Evolutionary conservation across 2,329 filamentous ascomycete species (phyloP).

Genomic region (Fusarium avenaceum): DNA sequence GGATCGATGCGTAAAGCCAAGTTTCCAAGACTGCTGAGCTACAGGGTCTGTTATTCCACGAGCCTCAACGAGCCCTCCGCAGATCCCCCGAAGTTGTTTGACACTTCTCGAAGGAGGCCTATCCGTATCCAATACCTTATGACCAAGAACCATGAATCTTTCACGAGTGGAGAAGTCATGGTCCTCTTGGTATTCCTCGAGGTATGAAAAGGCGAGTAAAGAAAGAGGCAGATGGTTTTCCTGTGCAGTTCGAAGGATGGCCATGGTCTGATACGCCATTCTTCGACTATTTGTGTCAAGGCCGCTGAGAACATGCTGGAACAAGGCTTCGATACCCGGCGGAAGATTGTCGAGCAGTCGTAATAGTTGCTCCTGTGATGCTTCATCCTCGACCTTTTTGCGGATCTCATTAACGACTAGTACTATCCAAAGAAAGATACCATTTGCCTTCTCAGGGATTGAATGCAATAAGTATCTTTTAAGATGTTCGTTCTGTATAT

Average conservation of each 20-base stretch:
- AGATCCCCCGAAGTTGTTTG: neutral
- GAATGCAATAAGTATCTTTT: rapidly evolving
- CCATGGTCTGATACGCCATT: neutral
- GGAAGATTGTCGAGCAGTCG: constrained; percentile 3
- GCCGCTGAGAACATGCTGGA: neutral
- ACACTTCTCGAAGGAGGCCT: neutral
- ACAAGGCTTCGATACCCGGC: neutral
- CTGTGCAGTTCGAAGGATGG: neutral
- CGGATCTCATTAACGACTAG: constrained; percentile 5
- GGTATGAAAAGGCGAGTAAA: constrained; percentile 8
- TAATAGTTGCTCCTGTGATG: neutral
- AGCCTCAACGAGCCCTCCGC: constrained; percentile 1
- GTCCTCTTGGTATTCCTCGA: constrained; percentile 7
- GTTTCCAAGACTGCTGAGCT: neutral
- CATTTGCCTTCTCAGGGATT: neutral
- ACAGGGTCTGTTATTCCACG: rapidly evolving
- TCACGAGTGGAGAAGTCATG: neutral
- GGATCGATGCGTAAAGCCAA: constrained; percentile 10
- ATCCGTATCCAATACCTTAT: neutral
- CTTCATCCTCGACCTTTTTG: neutral
- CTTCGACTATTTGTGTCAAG: neutral
- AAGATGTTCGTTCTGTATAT: neutral
- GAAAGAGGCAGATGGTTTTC: neutral
- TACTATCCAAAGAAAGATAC: constrained; percentile 3
- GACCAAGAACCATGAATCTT: neutral